Evolutionary conservation across 2,329 filamentous ascomycete species (phyloP), one percentile per base, ranked within the genome.

Genomic region (Elsinoe ampelina): DNA sequence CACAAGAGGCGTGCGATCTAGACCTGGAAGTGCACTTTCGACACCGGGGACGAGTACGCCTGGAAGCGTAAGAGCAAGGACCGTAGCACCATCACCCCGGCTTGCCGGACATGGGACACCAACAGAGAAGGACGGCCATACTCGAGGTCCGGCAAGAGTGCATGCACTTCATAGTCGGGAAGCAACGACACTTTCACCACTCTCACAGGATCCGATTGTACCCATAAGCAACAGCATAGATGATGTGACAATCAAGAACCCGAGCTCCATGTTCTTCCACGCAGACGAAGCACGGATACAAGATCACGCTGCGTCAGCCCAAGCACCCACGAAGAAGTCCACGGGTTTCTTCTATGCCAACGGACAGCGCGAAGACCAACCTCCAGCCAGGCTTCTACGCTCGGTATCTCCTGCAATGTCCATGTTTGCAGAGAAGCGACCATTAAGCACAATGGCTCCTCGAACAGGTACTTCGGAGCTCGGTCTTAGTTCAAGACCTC

Each of bases 231-330:
- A 62, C 22, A 68, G 67, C 45, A 65, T 66, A 36, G 54, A 56
- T 12, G 54, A 56, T 48, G 32, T 48, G 12, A 47, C 54, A 8
- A 56, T 56, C 54, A 56, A 56, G 42, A 56, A 56, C 30, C 54
- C 39, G 5, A 71, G 72, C 17, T 72, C 85, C 55, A 92, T 89
- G 73, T 97, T 97, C 78, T 96, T 98, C 70, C 91, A 95, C 68
- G 93, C 91, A 26, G 89, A 84, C 68, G 89, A 95, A 63, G 86
- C 80, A 38, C 84, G 80, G 54, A 66, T 69, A 58, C 68, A 64
- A 54, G 64, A 66, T 52, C 65, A 41, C 58, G 59, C 66, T 48
- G 55, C 62, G 20, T 57, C 60, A 51, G 60, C 66, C 13, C 69
- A 69, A 58, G 70, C 69, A 58, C 68, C 68, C 38, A 60, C 62